A percentile compares a stretch with the other conserved stretches of the same genome.
Evolutionary conservation across 768 basidiomycete genomes (phyloP).

Genomic region (Mycena leptocephala): DNA sequence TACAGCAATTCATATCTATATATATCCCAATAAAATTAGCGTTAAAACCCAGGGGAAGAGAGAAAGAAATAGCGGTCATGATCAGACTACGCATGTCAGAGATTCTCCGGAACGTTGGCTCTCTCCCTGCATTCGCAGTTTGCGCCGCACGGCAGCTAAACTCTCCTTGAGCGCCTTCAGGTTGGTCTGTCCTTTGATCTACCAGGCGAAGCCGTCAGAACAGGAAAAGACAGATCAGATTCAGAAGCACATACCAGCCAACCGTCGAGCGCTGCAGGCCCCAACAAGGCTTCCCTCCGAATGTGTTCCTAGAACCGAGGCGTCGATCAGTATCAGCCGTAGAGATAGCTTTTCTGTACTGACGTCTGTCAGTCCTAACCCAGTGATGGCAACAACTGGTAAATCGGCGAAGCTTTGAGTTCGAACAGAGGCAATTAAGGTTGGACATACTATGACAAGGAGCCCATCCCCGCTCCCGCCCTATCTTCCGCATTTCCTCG

Average conservation of each 20-base stretch:
- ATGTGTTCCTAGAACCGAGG: conserved; percentile 16
- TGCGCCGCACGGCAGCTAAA: conserved; percentile 1
- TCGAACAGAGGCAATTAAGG: neutral
- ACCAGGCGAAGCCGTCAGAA: neutral
- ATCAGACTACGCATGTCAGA: too few species aligned
- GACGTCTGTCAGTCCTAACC: conserved; percentile 20
- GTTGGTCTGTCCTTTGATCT: conserved; percentile 33
- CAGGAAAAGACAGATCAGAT: too few species aligned
- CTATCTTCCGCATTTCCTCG: conserved; percentile 27
- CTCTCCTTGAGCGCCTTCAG: conserved; percentile 13
- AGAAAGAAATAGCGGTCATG: neutral
- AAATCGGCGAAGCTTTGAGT: neutral
- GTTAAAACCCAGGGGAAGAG: neutral
- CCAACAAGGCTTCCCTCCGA: conserved; percentile 16
- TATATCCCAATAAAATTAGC: conserved; percentile 5
- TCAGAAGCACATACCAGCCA: conserved; percentile 22
- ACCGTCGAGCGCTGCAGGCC: conserved; percentile 25
- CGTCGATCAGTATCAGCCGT: neutral
- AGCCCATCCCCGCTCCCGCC: conserved; percentile 20
- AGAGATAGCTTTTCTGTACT: neutral
- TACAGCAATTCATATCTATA: too few species aligned
- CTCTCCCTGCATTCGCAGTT: neutral
- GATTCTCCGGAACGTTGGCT: too few species aligned
- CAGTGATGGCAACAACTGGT: conserved; percentile 32
- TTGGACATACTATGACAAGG: conserved; percentile 20